Base-by-base conservation (phyloP, 306 rosid genomes). In the Dalbergia cochinchinensis region DNA sequence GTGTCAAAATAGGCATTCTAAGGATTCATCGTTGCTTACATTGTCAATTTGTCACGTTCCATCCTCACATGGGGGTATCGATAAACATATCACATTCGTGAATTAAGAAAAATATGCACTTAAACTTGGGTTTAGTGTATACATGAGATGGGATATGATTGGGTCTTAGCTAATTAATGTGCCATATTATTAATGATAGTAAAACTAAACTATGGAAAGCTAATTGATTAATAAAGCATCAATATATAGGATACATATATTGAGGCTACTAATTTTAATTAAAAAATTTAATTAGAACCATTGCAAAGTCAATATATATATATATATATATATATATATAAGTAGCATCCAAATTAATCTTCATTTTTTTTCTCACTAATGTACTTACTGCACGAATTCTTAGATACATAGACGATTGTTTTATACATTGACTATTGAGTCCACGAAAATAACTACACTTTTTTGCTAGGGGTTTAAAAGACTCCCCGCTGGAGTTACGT, bases 11-110 rank as follows among this genome's bases (percentile, higher is more conserved):
- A 58, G 61, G 37, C 35, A 44, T 51, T 68, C 51, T 14, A 7
- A 39, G 78, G 60, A 9, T 50, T 6, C 53, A 63, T 55, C 65
- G 37, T 71, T 1, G 48, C 75, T 45, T 44, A 63, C 78, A 48
- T 14, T 18, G 41, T 26, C 31, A 26, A 1, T 1, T 26, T 26
- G 31, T 50, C 66, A 80, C 48, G 72, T 72, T 80, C 58, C 68
- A 72, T 72, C 66, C 33, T 55, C 79, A 71, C 78, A 80, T 80
- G 78, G 18, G 7, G 67, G 42, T 72, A 13, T 64, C 22, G 53
- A 72, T 63, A 37, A 80, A 10, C 12, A 71, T 79, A 54, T 50
- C 78, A 71, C 82, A 26, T 44, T 42, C 76, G 15, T 22, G 68
- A 68, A 55, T 54, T 26, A 66, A 53, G 20, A 73, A 41, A 76